phyloP scores from a whole-genome alignment of 2,329 filamentous ascomycete species.

The Talaromyces sp. region DNA sequence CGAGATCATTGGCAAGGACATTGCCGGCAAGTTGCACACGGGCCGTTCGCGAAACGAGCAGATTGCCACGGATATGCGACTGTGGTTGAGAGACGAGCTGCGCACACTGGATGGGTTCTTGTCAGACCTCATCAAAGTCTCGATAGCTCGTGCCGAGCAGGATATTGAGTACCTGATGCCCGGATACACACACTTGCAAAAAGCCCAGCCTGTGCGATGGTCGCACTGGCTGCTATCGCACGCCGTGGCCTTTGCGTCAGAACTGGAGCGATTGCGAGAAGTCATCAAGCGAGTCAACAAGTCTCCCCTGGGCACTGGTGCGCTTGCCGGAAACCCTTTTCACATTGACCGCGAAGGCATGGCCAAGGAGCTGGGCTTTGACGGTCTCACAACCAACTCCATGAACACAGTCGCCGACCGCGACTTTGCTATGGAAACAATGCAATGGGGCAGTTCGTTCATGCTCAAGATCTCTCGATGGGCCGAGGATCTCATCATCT shows the following conservation, averaged over 20 bases:
- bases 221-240: constrained; percentile 76
- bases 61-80: constrained; percentile 80
- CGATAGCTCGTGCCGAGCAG: constrained; percentile 62
- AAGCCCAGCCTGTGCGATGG: constrained; percentile 76
- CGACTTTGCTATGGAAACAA: constrained; percentile 75
- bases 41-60: constrained; percentile 86
- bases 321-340: constrained; percentile 77
- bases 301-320: constrained; percentile 66
- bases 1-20: constrained; percentile 80
- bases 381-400: constrained; percentile 68
- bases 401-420: constrained; percentile 71
- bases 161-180: constrained; percentile 79
- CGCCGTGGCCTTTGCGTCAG: constrained; percentile 63
- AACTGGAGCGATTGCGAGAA: constrained; percentile 72
- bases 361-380: constrained; percentile 75
- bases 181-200: constrained; percentile 82
- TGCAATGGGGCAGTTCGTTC: constrained; percentile 73
- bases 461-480: constrained; percentile 76
- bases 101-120: constrained; percentile 64
- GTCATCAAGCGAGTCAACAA: constrained; percentile 69
- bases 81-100: constrained; percentile 78
- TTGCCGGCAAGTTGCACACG: constrained; percentile 85
- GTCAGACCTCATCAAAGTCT: constrained; percentile 63
- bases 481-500: constrained; percentile 83
- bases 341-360: constrained; percentile 73